These are phyloP conservation scores for Tetramitus jugosus DNA, from an alignment of 208 protist genomes.

Conservation along the genomic window DNA sequence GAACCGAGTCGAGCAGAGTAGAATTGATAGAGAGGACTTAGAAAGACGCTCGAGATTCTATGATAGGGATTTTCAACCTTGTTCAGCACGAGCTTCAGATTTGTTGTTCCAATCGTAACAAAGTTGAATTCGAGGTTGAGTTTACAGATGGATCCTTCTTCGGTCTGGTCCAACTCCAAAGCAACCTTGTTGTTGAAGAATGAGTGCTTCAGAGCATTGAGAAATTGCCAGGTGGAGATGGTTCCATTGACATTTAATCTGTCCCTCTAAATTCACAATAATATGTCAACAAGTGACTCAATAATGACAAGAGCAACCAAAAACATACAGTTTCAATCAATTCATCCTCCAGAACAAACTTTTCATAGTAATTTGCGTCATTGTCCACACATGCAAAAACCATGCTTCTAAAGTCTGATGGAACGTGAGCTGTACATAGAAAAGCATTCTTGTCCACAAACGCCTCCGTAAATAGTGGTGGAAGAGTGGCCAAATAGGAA, in stretches of 20 bases:
- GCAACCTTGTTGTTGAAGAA: background rate
- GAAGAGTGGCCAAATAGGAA: slow-evolving; percentile 8
- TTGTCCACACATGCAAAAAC: background rate
- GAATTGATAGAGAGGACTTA: background rate
- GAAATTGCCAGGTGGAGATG: background rate
- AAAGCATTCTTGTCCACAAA: background rate
- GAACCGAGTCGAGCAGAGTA: background rate
- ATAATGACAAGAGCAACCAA: background rate
- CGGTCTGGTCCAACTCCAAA: background rate
- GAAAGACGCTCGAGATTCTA: background rate
- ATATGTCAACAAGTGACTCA: background rate
- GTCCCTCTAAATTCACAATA: too few species aligned
- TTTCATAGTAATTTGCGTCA: background rate
- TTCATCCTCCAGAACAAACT: background rate
- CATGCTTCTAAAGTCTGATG: background rate
- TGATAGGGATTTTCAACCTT: background rate
- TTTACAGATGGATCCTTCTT: background rate
- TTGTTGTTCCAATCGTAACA: background rate
- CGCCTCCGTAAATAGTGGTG: background rate
- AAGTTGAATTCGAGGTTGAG: slow-evolving; percentile 20
- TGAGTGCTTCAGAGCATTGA: background rate
- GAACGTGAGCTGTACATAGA: background rate
- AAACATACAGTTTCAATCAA: slow-evolving; percentile 1
- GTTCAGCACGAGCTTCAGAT: background rate
- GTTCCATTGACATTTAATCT: slow-evolving; percentile 1